Conservation (phyloP, 2,329 filamentous ascomycete species). For the Achaetomium macrosporum region DNA sequence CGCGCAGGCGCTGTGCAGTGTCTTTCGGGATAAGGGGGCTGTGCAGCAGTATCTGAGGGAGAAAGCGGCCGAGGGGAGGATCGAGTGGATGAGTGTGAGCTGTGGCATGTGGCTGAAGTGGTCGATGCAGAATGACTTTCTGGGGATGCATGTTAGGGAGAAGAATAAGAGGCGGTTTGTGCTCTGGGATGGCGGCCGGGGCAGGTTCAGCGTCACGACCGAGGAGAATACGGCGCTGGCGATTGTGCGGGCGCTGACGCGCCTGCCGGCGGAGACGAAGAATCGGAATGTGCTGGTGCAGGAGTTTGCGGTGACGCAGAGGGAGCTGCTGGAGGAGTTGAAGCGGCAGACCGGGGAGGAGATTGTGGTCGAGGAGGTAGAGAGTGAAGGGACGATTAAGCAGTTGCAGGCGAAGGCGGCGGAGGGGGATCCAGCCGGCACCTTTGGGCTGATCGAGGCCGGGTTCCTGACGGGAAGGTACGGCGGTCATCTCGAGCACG, state of each 20-base stretch:
- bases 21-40: slow-evolving; percentile 28
- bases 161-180: slow-evolving; percentile 17
- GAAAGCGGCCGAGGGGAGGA: slow-evolving; percentile 22
- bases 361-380: slow-evolving; percentile 25
- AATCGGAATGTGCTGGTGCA: slow-evolving; percentile 31
- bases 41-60: slow-evolving; percentile 26
- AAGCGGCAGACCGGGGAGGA: slow-evolving; percentile 45
- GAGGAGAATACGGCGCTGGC: slow-evolving; percentile 32
- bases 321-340: slow-evolving; percentile 38
- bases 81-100: slow-evolving; percentile 30
- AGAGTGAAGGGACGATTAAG: slow-evolving; percentile 24
- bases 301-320: slow-evolving; percentile 31
- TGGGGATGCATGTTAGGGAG: slow-evolving; percentile 21
- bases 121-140: slow-evolving; percentile 25
- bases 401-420: slow-evolving; percentile 27
- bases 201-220: slow-evolving; percentile 30
- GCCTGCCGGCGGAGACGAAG: slow-evolving; percentile 28
- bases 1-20: slow-evolving; percentile 23
- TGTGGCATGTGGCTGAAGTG: slow-evolving; percentile 30
- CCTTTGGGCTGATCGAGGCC: slow-evolving; percentile 29
- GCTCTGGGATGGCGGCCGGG: slow-evolving; percentile 32
- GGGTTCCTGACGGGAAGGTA: slow-evolving; percentile 30
- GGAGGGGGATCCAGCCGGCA: slow-evolving; percentile 25
- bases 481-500: slow-evolving; percentile 30
- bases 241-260: slow-evolving; percentile 26